Conservation (phyloP, 2,329 filamentous ascomycete species). For the Cladosporium sphaerospermum region DNA sequence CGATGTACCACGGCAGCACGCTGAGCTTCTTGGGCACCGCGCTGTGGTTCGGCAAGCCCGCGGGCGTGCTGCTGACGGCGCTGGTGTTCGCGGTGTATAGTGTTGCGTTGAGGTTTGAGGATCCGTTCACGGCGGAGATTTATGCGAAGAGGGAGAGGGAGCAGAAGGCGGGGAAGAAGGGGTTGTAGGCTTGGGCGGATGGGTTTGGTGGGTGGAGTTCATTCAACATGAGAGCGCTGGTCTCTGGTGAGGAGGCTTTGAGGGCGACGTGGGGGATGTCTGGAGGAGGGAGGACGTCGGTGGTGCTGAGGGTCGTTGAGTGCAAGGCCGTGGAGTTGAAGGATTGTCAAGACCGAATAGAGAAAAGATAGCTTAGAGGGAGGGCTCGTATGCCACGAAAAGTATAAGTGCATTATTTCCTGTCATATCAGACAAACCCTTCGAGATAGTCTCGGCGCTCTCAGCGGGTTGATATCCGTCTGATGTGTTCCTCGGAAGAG, state of each 20-base stretch:
- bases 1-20: constrained; percentile 95
- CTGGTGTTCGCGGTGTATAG: constrained; percentile 74
- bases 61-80: constrained; percentile 68
- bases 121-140: constrained; percentile 89
- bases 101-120: constrained; percentile 78
- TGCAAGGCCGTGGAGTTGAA: too few species aligned
- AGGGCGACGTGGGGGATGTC: too few species aligned
- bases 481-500: too few species aligned
- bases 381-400: too few species aligned
- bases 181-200: constrained; percentile 18
- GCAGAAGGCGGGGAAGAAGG: constrained; percentile 25
- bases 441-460: too few species aligned
- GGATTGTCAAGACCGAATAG: too few species aligned
- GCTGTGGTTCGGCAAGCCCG: constrained; percentile 78
- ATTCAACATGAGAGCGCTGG: constrained; percentile 27
- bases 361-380: too few species aligned
- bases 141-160: constrained; percentile 74
- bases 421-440: too few species aligned
- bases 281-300: background rate
- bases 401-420: too few species aligned
- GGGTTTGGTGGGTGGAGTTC: background rate
- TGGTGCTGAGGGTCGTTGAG: background rate
- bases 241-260: too few species aligned
- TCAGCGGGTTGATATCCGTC: too few species aligned
- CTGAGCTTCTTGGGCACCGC: constrained; percentile 87